Percentiles rank a stretch among this genome's conserved stretches.
These are phyloP conservation scores for Lasiosphaeris hirsuta DNA, from an alignment of 495 filamentous ascomycete genomes.

Conservation along the genomic window DNA sequence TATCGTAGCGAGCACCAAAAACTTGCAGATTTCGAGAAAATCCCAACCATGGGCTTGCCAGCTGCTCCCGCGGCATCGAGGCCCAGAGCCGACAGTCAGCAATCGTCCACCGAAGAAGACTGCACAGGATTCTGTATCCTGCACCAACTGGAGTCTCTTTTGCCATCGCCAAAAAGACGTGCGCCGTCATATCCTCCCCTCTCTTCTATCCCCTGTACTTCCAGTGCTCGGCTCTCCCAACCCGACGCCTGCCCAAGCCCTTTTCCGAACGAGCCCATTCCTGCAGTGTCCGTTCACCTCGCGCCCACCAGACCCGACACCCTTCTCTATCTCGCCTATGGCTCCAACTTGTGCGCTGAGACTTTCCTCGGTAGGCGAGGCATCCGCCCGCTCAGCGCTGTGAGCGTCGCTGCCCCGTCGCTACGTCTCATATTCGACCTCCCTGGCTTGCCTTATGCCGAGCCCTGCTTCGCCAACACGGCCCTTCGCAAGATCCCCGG, in stretches of 20 bases:
- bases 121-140: slow-evolving; percentile 12
- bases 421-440: slow-evolving; percentile 81
- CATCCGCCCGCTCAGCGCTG: slow-evolving; percentile 71
- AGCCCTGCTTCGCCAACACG: slow-evolving; percentile 91
- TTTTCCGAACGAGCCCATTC: slow-evolving; percentile 27
- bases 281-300: slow-evolving; percentile 9
- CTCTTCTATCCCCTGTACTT: slow-evolving; percentile 24
- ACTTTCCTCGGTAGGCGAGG: slow-evolving; percentile 73
- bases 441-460: slow-evolving; percentile 77
- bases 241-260: slow-evolving; percentile 25
- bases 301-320: slow-evolving; percentile 37
- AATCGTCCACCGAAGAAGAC: not conserved
- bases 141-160: slow-evolving; percentile 13
- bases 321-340: slow-evolving; percentile 90
- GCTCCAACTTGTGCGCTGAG: slow-evolving; percentile 76
- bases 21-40: not conserved
- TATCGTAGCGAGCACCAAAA: not conserved
- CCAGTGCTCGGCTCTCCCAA: slow-evolving; percentile 26
- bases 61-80: too few relatives aligned
- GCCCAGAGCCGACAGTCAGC: too few relatives aligned
- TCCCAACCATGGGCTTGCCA: not conserved
- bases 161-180: slow-evolving; percentile 3
- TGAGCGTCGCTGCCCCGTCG: slow-evolving; percentile 75
- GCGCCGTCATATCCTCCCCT: slow-evolving; percentile 16
- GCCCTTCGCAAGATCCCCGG: slow-evolving; percentile 48